phyloP scores from a whole-genome alignment of 495 filamentous ascomycete species.

The Endocarpon pusillum region DNA sequence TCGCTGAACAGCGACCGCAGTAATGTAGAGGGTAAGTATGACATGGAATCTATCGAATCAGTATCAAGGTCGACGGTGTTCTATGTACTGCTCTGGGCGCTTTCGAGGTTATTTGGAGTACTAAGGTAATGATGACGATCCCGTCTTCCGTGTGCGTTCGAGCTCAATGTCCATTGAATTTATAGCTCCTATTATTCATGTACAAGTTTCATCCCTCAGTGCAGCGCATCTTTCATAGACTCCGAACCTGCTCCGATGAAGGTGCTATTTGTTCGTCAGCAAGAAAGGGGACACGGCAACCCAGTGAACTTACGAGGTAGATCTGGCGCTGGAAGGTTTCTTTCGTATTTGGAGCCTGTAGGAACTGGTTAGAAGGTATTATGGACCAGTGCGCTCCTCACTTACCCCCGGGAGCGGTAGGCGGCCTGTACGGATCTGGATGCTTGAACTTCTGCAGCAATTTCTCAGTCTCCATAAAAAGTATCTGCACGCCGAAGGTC shows the following conservation, averaged over 20 bases:
- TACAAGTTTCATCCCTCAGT: too few species aligned
- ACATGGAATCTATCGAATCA: too few species aligned
- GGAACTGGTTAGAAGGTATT: conserved; percentile 11
- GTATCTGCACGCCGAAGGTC: conserved; percentile 30
- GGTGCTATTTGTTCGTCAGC: not conserved
- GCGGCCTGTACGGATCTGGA: conserved; percentile 76
- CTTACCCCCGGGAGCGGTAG: conserved; percentile 86
- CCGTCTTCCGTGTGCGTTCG: too few species aligned
- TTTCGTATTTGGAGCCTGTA: conserved; percentile 85
- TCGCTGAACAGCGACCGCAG: too few species aligned
- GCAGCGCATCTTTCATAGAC: too few species aligned
- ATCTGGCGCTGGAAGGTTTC: conserved; percentile 68
- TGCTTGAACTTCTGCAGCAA: conserved; percentile 91
- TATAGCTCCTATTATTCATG: too few species aligned
- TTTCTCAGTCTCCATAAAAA: conserved; percentile 76
- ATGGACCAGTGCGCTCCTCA: conserved; percentile 2
- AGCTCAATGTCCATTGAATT: too few species aligned
- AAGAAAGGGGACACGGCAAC: conserved; percentile 3
- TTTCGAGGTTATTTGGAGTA: too few species aligned
- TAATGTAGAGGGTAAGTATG: too few species aligned
- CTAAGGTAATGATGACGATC: too few species aligned
- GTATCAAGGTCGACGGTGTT: too few species aligned
- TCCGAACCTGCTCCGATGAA: not conserved
- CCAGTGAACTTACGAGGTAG: conserved; percentile 51
- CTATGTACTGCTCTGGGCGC: too few species aligned